Evolutionary conservation across 2,329 filamentous ascomycete genomes (phyloP).

Genomic region (Dothideomycetes sp.): DNA sequence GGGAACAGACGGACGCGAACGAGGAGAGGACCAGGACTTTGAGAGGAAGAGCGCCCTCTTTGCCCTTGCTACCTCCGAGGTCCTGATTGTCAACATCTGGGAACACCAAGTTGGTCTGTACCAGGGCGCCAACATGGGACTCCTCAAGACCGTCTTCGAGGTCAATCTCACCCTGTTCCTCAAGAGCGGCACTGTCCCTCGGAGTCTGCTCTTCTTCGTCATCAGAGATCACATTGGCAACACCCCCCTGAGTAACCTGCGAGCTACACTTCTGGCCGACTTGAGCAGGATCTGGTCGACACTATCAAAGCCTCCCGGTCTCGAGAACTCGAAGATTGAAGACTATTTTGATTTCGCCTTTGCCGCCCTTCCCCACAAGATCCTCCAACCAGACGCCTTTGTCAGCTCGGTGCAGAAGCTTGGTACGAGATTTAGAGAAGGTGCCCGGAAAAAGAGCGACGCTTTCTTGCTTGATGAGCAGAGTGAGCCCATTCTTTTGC

Average conservation of each 20-base stretch:
- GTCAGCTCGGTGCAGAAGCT: conserved; percentile 68
- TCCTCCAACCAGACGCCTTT: conserved; percentile 88
- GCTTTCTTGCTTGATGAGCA: conserved; percentile 59
- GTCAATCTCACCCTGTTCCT: conserved; percentile 95
- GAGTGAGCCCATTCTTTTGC: conserved; percentile 70
- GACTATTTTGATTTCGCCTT: conserved; percentile 99
- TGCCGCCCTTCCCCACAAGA: conserved; percentile 90
- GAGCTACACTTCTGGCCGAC: conserved; percentile 82
- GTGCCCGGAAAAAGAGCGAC: conserved; percentile 43
- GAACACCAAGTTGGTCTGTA: conserved; percentile 97
- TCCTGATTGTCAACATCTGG: conserved; percentile 98
- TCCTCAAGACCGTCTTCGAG: conserved; percentile 97
- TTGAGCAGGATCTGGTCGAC: conserved; percentile 85
- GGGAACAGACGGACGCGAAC: conserved; percentile 89
- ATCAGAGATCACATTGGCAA: conserved; percentile 93
- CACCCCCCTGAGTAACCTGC: conserved; percentile 81
- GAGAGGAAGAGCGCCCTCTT: conserved; percentile 97
- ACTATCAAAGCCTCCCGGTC: conserved; percentile 78
- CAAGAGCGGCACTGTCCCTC: conserved; percentile 81
- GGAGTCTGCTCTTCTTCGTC: conserved; percentile 94
- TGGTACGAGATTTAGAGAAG: conserved; percentile 70
- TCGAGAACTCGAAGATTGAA: conserved; percentile 81
- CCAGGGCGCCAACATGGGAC: conserved; percentile 96
- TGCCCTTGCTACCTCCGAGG: conserved; percentile 92
- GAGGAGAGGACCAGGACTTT: conserved; percentile 97